A percentile compares a stretch with the other conserved stretches of the same genome.
phyloP scores from a whole-genome alignment of 306 rosid species.

The Luffa acutangula region DNA sequence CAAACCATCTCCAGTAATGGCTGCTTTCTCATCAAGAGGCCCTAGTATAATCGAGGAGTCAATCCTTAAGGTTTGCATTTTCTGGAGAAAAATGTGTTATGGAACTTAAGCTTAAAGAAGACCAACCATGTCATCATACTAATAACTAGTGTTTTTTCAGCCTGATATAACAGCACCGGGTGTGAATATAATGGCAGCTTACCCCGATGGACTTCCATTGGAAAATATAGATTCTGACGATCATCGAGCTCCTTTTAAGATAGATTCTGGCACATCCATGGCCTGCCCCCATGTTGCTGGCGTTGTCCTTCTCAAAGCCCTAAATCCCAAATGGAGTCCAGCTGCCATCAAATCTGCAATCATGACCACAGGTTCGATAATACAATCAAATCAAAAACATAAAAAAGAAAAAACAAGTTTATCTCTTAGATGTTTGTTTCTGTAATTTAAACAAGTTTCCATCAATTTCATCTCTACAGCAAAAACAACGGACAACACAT shows the following conservation, averaged over 20 bases:
- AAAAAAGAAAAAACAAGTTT: neutral
- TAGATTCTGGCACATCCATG: slow-evolving; percentile 50
- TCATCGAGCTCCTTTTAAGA: slow-evolving; percentile 20
- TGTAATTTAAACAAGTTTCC: neutral
- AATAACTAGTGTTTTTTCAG: slow-evolving; percentile 2
- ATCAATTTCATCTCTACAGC: slow-evolving; percentile 18
- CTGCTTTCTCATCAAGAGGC: slow-evolving; percentile 64
- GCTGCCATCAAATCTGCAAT: neutral
- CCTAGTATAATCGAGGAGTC: slow-evolving; percentile 32
- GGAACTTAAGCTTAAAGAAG: neutral
- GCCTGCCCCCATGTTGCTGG: slow-evolving; percentile 64
- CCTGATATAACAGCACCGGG: slow-evolving; percentile 63
- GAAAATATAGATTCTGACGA: slow-evolving; percentile 14
- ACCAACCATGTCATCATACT: too few species aligned
- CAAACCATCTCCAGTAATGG: slow-evolving; percentile 40
- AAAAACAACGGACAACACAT: slow-evolving; percentile 10
- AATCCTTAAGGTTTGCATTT: slow-evolving; percentile 43
- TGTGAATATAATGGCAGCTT: slow-evolving; percentile 36
- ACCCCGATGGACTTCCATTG: slow-evolving; percentile 10
- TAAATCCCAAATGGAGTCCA: slow-evolving; percentile 24
- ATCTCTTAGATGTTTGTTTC: neutral
- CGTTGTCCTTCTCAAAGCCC: slow-evolving; percentile 32
- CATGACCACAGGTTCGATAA: neutral
- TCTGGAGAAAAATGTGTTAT: neutral
- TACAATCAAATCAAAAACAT: neutral